Evolutionary conservation across 2,329 filamentous ascomycete genomes (phyloP), one percentile per base, ranked within the genome.

Genomic region (Lecanosticta acicola): DNA sequence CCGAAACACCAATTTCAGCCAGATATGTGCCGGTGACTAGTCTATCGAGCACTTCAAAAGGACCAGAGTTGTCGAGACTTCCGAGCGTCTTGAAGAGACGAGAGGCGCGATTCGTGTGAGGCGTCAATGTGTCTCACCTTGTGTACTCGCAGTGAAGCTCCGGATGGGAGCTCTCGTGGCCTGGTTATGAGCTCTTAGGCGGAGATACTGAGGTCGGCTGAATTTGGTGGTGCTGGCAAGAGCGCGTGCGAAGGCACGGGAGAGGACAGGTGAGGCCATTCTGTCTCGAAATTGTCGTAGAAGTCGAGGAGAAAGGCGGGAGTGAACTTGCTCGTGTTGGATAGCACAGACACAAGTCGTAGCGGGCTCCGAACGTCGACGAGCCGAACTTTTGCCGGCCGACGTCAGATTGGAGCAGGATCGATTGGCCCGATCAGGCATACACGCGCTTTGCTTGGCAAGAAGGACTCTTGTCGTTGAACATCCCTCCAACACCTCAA

Each of bases 101-200:
- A n/a, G n/a, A n/a, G n/a, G n/a, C n/a, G n/a, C n/a, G n/a, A n/a
- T n/a, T n/a, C n/a, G n/a, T n/a, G n/a, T n/a, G n/a, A n/a, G n/a
- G n/a, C n/a, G n/a, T n/a, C n/a, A n/a, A n/a, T n/a, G n/a, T n/a
- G n/a, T 39, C 50, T 26, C 54, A 64, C 61, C 54, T 56, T 51
- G 56, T 35, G 55, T 45, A 45, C 59, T 53, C 20, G 51, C 53
- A 29, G 51, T 57, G 51, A 64, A 64, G 49, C 53, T 58, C 32
- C 60, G 52, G 41, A 49, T 41, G n/a, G 51, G 43, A 20, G 54
- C 46, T 26, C 36, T 42, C 34, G 52, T 47, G 10, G 42, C 35
- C 17, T 39, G 37, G 14, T 44, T 47, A 44, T 57, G 57, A 32
- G 59, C 49, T 51, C 56, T 39, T 7, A 56, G 48, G 32, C 55